A percentile compares a stretch with the other conserved stretches of the same genome.
Conservation (phyloP, 1,139 yeast genomes). For the Candida tetrigidarum region DNA sequence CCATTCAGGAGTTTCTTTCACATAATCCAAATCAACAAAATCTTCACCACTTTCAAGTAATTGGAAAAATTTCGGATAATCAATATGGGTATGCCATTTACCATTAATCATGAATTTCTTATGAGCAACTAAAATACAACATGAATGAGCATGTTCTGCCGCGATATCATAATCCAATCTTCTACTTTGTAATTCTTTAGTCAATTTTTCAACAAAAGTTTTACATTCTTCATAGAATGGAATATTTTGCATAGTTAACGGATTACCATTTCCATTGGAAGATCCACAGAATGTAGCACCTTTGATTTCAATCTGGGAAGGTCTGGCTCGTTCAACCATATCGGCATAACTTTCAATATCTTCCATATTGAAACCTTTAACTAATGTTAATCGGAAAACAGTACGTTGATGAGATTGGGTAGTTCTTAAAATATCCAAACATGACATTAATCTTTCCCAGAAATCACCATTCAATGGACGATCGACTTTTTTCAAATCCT, state of each 20-base stretch:
- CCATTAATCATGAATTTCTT: conserved; percentile 69
- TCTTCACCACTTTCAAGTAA: conserved; percentile 64
- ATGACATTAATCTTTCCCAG: conserved; percentile 86
- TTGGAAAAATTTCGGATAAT: conserved; percentile 77
- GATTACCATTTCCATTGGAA: conserved; percentile 78
- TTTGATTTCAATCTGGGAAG: conserved; percentile 89
- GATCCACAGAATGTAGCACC: conserved; percentile 97
- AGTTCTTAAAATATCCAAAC: conserved; percentile 79
- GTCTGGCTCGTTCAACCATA: conserved; percentile 78
- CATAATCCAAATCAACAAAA: conserved; percentile 81
- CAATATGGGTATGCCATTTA: conserved; percentile 89
- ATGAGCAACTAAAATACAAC: conserved; percentile 87
- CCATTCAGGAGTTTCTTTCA: conserved; percentile 85
- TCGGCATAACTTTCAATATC: conserved; percentile 89
- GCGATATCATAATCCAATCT: conserved; percentile 81
- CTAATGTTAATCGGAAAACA: conserved; percentile 87
- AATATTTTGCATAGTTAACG: conserved; percentile 92
- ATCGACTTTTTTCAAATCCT: conserved; percentile 80
- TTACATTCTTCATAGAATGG: conserved; percentile 94
- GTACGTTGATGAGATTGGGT: conserved; percentile 83
- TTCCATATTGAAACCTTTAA: conserved; percentile 88
- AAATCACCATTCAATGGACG: conserved; percentile 89
- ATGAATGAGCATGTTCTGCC: conserved; percentile 95
- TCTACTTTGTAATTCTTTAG: conserved; percentile 59
- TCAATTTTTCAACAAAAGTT: conserved; percentile 66